Evolutionary conservation across 139 green algal genomes (phyloP), one percentile per base, ranked within the genome.

Genomic region (Astrephomene gubernaculifera): DNA sequence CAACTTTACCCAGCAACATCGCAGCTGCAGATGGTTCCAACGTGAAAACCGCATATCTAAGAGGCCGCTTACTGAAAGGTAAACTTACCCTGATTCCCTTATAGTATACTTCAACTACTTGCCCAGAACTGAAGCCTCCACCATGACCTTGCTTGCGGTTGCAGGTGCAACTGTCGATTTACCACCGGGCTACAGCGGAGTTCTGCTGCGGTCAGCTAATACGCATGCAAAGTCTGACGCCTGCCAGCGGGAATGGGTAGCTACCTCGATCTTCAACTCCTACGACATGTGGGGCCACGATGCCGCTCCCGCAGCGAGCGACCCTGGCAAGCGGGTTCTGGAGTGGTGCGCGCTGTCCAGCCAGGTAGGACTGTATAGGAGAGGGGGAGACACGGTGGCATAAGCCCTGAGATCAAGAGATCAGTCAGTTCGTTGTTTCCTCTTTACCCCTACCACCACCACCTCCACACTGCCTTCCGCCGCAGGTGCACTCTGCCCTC

Each of bases 321-420:
- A 83, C 41, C 60, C 60, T 1, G 1, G 60, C 36, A 69, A 39
- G 22, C 57, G 60, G 29, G 39, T 39, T 9, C 54, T 83, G 75
- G 75, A 83, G 14, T 83, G 75, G 75, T 71, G 57, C 31, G 27
- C 38, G 22, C 12, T 72, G 4, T 68, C 75, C 12, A 71, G 68
- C 72, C 52, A 7, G 72, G 49, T 49, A 60, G 4, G 41, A 3
- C 10, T 21, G 29, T 22, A 9, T 69, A 12, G 8, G 8, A 22
- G 8, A 17, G 49, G 49, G 49, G 12, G 49, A 57, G 17, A 12
- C 14, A 17, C 12, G 12, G 49, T 57, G 49, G 49, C 49, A 17
- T 57, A 25, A 17, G 49, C 49, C 17, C 12, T 57, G 49, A 17
- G 12, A 25, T 57, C 12, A 12, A 57, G 49, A 17, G 49, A 57